Base-by-base conservation (phyloP, 257 asterid genomes). In the Prunella vulgaris region DNA sequence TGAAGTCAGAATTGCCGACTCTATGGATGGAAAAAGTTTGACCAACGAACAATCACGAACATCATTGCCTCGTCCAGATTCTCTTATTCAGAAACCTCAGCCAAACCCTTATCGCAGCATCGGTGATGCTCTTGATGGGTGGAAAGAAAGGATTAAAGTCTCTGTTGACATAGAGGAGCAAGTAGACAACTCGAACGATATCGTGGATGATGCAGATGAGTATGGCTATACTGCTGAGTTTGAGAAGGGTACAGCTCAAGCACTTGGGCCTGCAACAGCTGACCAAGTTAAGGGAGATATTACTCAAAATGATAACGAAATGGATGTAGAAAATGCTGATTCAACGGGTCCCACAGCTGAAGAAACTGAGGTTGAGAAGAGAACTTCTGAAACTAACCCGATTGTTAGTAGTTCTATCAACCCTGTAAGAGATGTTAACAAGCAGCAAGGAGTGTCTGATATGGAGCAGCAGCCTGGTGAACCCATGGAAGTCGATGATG, bases 131-230 rank as follows among this genome's bases (percentile, higher is more conserved):
- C 86, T 94, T 42, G 97, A 91, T 24, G 95, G 90, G 52, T 94
- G 99, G 99, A 94, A 94, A 86, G 96, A 94, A 80, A 84, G 95
- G 73, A 89, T 89, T 59, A 94, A 85, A 74, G 95, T 94, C 77
- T 83, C 97, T 37, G 79, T 78, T 74, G 97, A 94, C 78, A 82
- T 89, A 33, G 79, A 84, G 80, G 87, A 83, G 35, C 74, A 74
- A 58, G 51, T 49, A 10, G 84, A 81, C 70, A 78, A 71, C 21
- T 60, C 73, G 0, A 84, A 82, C 72, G 90, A 85, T 76, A 7
- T 83, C 82, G 75, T 71, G 78, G 92, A 92, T 59, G 93, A 85
- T 78, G 93, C 95, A 9, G 82, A 83, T 68, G 99, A 91, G 76
- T 94, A 87, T 75, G 96, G 95, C 14, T 94, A 83, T 85, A 84